Base-by-base conservation (phyloP, 495 filamentous ascomycete species). In the Penicillium dipodomyicola region DNA sequence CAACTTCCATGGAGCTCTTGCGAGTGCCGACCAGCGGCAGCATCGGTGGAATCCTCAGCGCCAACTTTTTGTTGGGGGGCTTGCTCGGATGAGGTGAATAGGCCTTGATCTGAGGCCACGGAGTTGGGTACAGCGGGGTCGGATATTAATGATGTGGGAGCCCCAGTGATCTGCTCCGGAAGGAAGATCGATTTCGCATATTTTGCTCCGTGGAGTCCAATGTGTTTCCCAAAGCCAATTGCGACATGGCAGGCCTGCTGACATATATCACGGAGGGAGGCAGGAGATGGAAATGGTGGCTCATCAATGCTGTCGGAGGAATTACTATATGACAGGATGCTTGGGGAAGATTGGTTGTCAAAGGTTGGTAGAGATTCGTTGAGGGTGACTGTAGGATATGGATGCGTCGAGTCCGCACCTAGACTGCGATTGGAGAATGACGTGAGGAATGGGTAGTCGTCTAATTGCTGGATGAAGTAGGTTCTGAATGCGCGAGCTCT, bases 221-320 rank as follows among this genome's bases (percentile, higher is more conserved):
- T 8, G 30, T 22, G 15, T 37, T 51, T 17, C 57, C 55, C 45
- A 58, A 59, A 29, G 63, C 43, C 59, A 25, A 37, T 58, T 30
- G 55, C 61, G 52, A 40, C 32, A 41, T 49, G 68, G 50, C 71
- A 74, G 69, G 56, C 71, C 71, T 67, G 71, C 71, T 75, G 74
- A 64, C 67, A 74, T 44, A 57, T 55, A 25, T 57, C 52, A 25
- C 43, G 43, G 56, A 68, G 20, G 37, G 30, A 45, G 8, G 30
- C 50, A 30, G 55, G 54, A 39, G 65, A 30, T 30, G 51, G 50
- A 30, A 54, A 49, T 44, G 32, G 27, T 37, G 39, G 30, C 42
- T 32, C 20, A 8, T 30, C 37, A 20, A 25, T 12, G 27, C 30
- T 30, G 46, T 56, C 49, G 42, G 47, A 32, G 29, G 56, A 45